Conservation (phyloP, 306 rosid genomes). For the Medicago arabica region DNA sequence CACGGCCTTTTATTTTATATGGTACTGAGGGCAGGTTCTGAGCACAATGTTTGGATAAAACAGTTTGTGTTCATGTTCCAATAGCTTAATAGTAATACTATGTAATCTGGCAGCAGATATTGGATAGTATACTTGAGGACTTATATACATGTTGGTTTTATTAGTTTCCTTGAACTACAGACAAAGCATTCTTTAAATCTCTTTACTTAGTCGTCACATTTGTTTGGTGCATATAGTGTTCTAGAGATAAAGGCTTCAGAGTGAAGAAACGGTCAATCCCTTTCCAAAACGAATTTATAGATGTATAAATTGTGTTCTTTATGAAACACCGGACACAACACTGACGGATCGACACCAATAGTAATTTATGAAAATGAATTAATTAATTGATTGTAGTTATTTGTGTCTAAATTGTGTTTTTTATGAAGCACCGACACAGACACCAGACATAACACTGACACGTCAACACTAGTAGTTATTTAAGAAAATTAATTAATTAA, state of each 20-base stretch:
- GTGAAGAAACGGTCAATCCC: slow-evolving; percentile 39
- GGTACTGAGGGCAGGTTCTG: slow-evolving; percentile 12
- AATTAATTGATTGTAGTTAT: no score
- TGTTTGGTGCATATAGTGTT: slow-evolving; percentile 46
- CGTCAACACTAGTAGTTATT: no score
- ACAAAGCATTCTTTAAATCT: slow-evolving; percentile 56
- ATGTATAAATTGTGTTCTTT: not conserved
- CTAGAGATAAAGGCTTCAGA: slow-evolving; percentile 51
- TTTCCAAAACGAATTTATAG: not conserved
- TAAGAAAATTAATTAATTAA: no score
- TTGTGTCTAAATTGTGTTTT: not conserved
- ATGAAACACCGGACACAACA: no score
- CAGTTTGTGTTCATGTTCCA: slow-evolving; percentile 19
- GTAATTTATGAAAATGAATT: no score
- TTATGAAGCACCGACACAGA: no score
- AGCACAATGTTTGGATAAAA: slow-evolving; percentile 28
- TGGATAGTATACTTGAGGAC: slow-evolving; percentile 32
- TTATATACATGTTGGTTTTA: slow-evolving; percentile 33
- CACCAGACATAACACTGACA: no score
- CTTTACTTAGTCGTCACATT: slow-evolving; percentile 84
- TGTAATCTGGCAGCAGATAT: slow-evolving; percentile 42
- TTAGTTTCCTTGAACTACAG: slow-evolving; percentile 53
- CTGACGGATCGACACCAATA: no score
- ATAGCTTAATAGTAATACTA: not conserved
- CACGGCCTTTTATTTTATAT: slow-evolving; percentile 21